These are phyloP conservation scores for Trichosanthes truncata DNA, from an alignment of 306 rosid species.

Conservation along the genomic window DNA sequence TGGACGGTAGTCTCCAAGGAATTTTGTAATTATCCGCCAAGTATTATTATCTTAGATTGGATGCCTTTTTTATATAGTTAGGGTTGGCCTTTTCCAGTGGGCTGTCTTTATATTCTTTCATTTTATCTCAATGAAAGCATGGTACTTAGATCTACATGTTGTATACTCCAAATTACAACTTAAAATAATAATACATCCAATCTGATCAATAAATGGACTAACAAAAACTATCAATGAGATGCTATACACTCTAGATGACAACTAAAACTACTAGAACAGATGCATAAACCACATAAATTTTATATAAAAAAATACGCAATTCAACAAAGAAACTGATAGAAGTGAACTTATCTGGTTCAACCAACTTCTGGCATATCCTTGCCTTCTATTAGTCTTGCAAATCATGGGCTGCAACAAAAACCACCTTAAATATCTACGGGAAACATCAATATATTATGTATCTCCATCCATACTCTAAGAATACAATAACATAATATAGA, in stretches of 20 bases:
- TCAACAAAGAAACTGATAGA: not conserved
- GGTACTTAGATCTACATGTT: too few species aligned
- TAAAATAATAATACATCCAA: too few species aligned
- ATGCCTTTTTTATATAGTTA: too few species aligned
- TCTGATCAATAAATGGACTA: too few species aligned
- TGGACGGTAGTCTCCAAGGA: too few species aligned
- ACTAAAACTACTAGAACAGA: not conserved
- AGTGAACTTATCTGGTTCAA: conserved; percentile 72
- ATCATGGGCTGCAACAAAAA: conserved; percentile 58
- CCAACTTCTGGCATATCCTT: conserved; percentile 67
- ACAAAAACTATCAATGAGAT: too few species aligned
- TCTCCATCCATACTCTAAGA: not conserved
- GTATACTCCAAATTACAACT: too few species aligned
- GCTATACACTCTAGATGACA: not conserved
- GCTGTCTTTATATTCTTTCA: too few species aligned
- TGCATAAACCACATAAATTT: not conserved
- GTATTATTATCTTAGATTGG: too few species aligned
- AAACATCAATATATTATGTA: not conserved
- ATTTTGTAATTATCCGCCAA: too few species aligned
- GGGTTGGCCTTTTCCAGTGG: too few species aligned
- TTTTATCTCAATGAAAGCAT: too few species aligned
- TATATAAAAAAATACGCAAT: not conserved
- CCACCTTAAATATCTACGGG: conserved; percentile 53
- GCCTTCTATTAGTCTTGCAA: conserved; percentile 78
- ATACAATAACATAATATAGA: not conserved